Evolutionary conservation across 208 protist genomes (phyloP).

Genomic region (Leishmania braziliensis): DNA sequence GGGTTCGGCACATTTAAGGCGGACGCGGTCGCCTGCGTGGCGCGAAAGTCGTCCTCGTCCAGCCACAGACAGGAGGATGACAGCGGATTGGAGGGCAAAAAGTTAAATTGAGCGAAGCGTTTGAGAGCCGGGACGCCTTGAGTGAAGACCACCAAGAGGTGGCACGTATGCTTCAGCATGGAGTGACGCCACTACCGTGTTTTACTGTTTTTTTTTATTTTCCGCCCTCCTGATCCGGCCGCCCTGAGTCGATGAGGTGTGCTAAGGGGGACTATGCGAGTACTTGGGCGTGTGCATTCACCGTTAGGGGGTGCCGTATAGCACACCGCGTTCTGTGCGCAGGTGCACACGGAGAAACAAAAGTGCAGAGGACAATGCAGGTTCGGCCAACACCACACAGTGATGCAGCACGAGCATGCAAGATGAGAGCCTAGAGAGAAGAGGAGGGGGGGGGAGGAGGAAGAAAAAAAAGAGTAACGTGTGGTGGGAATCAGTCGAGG

Average conservation of each 20-base stretch:
- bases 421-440: background rate
- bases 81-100: conserved; percentile 57
- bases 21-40: background rate
- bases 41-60: conserved; percentile 56
- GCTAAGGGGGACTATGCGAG: background rate
- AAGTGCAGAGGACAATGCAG: background rate
- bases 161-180: conserved; percentile 41
- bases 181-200: background rate
- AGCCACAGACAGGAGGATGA: conserved; percentile 63
- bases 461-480: background rate
- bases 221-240: background rate
- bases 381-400: background rate
- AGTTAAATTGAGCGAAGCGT: conserved; percentile 50
- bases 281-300: background rate
- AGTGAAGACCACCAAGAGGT: conserved; percentile 59
- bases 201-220: background rate
- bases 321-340: background rate
- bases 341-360: background rate
- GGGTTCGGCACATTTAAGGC: conserved; percentile 8
- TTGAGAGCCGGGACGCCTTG: conserved; percentile 59
- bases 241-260: background rate
- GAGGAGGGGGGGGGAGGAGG: background rate
- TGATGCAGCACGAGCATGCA: background rate
- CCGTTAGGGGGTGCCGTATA: background rate
- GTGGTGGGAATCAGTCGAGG: background rate